Percentiles rank a stretch among this genome's conserved stretches.
phyloP scores from a whole-genome alignment of 2,329 filamentous ascomycete species.

The Hortaea sp. region DNA sequence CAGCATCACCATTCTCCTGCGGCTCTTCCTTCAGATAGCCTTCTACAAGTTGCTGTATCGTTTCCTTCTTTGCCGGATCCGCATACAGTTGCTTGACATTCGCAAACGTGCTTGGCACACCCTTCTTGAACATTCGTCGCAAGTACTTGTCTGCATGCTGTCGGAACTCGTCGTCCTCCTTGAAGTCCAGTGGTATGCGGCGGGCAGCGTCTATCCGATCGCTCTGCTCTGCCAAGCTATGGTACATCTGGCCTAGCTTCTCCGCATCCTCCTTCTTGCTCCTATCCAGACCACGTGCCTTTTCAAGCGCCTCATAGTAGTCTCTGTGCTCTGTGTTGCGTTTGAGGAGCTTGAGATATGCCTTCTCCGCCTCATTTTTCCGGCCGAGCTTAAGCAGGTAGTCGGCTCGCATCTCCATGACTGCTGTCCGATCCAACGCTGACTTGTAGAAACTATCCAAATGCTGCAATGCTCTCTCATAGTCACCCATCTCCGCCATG shows the following conservation, averaged over 20 bases:
- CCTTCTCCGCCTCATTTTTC: conserved; percentile 70
- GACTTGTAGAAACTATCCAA: conserved; percentile 67
- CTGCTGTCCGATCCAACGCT: conserved; percentile 71
- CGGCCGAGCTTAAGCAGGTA: conserved; percentile 70
- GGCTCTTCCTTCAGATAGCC: conserved; percentile 51
- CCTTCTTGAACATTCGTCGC: conserved; percentile 76
- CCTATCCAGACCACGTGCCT: conserved; percentile 53
- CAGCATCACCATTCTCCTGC: conserved; percentile 17
- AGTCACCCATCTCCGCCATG: conserved; percentile 81
- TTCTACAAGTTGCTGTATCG: conserved; percentile 64
- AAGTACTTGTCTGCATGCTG: conserved; percentile 70
- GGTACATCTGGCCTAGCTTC: conserved; percentile 65
- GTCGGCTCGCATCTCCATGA: conserved; percentile 75
- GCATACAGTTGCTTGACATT: conserved; percentile 91
- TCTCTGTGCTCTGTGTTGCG: conserved; percentile 78
- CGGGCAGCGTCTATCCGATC: conserved; percentile 76
- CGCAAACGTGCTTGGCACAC: conserved; percentile 89
- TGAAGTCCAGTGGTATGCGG: conserved; percentile 80
- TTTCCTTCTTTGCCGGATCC: conserved; percentile 66
- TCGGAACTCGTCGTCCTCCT: conserved; percentile 72
- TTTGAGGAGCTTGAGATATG: conserved; percentile 71
- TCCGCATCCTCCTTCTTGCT: conserved; percentile 56
- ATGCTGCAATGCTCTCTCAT: conserved; percentile 74
- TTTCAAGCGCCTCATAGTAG: conserved; percentile 73
- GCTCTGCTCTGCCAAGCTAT: conserved; percentile 70